phyloP scores from a whole-genome alignment of 257 asterid genomes.

The Gynochthodes officinalis region DNA sequence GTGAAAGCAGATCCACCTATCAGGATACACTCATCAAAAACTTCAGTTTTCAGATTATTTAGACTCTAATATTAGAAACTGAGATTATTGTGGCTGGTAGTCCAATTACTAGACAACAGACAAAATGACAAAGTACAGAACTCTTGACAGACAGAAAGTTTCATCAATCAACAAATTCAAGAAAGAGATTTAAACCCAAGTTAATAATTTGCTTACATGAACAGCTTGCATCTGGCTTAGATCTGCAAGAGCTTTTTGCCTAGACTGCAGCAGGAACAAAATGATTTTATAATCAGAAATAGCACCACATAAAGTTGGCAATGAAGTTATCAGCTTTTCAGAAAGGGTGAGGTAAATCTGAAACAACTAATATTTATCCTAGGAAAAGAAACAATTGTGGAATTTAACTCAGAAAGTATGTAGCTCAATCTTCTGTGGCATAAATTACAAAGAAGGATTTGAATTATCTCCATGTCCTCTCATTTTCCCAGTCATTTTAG shows the following conservation, averaged over 20 bases:
- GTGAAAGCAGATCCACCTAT: too few relatives aligned
- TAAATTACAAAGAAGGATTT: not conserved
- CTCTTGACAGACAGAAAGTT: not conserved
- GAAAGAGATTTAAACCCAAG: not conserved
- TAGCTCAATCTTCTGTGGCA: not conserved
- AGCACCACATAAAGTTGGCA: not conserved
- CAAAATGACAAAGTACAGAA: not conserved
- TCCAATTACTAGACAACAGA: not conserved
- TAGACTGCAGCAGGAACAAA: constrained; percentile 65
- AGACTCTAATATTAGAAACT: too few relatives aligned
- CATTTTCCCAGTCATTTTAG: not conserved
- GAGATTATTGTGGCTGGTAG: not conserved
- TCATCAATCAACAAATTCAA: constrained; percentile 2
- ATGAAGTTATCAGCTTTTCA: too few relatives aligned
- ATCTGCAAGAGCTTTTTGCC: constrained; percentile 87
- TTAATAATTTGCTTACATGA: constrained; percentile 55
- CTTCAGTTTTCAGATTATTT: not conserved
- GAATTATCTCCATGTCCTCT: not conserved
- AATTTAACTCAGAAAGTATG: not conserved
- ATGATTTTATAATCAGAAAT: constrained; percentile 8
- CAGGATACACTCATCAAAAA: too few relatives aligned
- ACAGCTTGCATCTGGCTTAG: constrained; percentile 85
- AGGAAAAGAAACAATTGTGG: not conserved
- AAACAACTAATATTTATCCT: not conserved
- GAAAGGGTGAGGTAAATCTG: not conserved